A percentile compares a stretch with the other conserved stretches of the same genome.
Evolutionary conservation across 306 rosid genomes (phyloP).

Genomic region (Dryas alaskensis): DNA sequence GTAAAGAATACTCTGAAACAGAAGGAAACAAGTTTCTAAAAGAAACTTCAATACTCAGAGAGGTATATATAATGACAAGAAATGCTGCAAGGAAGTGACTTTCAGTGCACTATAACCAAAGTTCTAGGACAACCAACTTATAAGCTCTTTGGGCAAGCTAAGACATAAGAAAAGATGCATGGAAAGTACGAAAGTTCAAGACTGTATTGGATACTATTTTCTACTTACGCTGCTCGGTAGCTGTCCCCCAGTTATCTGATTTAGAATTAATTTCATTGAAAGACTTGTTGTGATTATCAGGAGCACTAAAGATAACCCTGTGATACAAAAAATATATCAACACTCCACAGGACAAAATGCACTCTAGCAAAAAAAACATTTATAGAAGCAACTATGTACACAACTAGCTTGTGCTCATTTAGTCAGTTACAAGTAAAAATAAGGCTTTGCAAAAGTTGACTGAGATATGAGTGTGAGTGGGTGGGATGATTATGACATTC

Average conservation of each 20-base stretch:
- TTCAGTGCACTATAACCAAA: slow-evolving; percentile 12
- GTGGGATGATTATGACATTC: slow-evolving; percentile 1
- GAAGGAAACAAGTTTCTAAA: slow-evolving; percentile 16
- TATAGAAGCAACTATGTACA: slow-evolving; percentile 3
- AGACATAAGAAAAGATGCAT: neutral
- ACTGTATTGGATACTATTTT: neutral
- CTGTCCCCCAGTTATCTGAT: slow-evolving; percentile 35
- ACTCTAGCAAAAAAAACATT: slow-evolving; percentile 11
- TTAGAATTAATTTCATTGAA: slow-evolving; percentile 26
- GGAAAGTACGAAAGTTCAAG: neutral
- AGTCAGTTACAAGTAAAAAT: slow-evolving; percentile 5
- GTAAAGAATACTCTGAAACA: slow-evolving; percentile 59
- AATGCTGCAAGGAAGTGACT: slow-evolving; percentile 13
- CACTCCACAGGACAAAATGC: slow-evolving; percentile 8
- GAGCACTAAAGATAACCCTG: slow-evolving; percentile 44
- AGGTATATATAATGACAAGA: neutral
- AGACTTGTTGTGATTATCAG: slow-evolving; percentile 29
- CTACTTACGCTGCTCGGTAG: slow-evolving; percentile 57
- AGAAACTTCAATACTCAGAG: neutral
- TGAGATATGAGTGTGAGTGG: slow-evolving; percentile 11
- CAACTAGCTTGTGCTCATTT: slow-evolving; percentile 8
- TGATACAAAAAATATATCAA: slow-evolving; percentile 26
- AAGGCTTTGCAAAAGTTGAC: slow-evolving; percentile 11
- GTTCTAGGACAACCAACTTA: slow-evolving; percentile 14
- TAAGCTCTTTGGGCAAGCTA: slow-evolving; percentile 23